Percentiles rank a stretch among this genome's conserved stretches.
phyloP scores from a whole-genome alignment of 768 basidiomycete species.

The Mycena leptocephala region DNA sequence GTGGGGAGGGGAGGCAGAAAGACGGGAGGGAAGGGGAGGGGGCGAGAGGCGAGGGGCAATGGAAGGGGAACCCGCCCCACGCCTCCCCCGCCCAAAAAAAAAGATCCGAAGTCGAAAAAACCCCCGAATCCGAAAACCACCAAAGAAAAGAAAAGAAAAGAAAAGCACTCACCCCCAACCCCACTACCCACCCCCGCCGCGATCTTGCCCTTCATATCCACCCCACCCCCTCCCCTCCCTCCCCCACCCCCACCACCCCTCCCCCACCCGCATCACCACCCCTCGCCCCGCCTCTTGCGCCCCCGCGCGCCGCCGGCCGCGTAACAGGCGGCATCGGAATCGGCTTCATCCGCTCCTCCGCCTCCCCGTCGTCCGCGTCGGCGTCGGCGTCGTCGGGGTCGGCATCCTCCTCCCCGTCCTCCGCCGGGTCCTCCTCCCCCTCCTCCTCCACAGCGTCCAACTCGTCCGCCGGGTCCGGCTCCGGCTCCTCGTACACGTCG shows the following conservation, averaged over 20 bases:
- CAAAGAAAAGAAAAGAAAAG: neutral
- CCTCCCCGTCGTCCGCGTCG: slow-evolving; percentile 84
- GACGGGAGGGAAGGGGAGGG: neutral
- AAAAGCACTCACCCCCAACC: slow-evolving; percentile 30
- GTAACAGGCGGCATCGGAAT: neutral
- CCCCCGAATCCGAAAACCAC: neutral
- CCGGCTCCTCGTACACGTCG: slow-evolving; percentile 62
- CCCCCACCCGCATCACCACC: slow-evolving; percentile 35
- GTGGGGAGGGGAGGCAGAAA: neutral
- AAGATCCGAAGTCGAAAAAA: neutral
- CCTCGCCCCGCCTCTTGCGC: slow-evolving; percentile 53
- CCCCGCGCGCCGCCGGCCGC: neutral
- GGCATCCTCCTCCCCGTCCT: slow-evolving; percentile 67
- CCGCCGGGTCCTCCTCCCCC: slow-evolving; percentile 68
- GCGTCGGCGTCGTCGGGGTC: slow-evolving; percentile 76
- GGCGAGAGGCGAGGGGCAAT: too few species aligned
- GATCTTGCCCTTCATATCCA: slow-evolving; percentile 38
- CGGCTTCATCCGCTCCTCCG: slow-evolving; percentile 64
- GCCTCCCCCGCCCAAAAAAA: neutral
- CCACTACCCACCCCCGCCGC: slow-evolving; percentile 31
- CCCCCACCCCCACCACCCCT: neutral
- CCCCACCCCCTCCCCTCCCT: slow-evolving; percentile 2
- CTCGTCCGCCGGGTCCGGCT: slow-evolving; percentile 79
- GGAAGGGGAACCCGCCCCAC: too few species aligned
- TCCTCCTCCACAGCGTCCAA: slow-evolving; percentile 80